Percentiles rank a stretch among this genome's conserved stretches.
Evolutionary conservation across 345 rosid species (phyloP).

Genomic region (Eucalyptus polybractea): DNA sequence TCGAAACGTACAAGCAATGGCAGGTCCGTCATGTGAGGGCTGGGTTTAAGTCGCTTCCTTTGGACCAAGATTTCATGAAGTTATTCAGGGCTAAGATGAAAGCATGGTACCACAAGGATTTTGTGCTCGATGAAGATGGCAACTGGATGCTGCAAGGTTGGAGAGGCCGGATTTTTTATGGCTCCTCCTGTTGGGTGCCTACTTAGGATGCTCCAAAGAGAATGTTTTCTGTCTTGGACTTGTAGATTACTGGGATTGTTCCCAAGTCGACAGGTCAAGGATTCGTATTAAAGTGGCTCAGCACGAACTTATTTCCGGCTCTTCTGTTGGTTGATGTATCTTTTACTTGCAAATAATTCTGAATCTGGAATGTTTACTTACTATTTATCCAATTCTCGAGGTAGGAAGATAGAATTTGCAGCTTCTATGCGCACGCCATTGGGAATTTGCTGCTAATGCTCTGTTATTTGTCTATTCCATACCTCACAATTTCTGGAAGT

Average conservation of each 20-base stretch:
- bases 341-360: neutral
- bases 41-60: slow-evolving; percentile 11
- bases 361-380: neutral
- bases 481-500: neutral
- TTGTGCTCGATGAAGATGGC: slow-evolving; percentile 12
- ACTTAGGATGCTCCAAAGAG: neutral
- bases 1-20: slow-evolving; percentile 16
- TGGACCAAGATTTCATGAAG: neutral
- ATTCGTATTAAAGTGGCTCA: too few relatives aligned
- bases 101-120: slow-evolving; percentile 8
- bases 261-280: neutral
- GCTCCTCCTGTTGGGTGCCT: slow-evolving; percentile 10
- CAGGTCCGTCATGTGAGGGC: slow-evolving; percentile 9
- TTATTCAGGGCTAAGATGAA: neutral
- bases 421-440: too few relatives aligned
- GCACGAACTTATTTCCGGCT: neutral
- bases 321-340: neutral
- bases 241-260: neutral
- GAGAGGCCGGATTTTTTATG: slow-evolving; percentile 10
- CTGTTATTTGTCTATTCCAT: neutral
- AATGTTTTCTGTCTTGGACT: neutral
- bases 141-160: slow-evolving; percentile 20
- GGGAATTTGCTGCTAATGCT: neutral
- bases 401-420: too few relatives aligned
- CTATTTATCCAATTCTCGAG: neutral